Percentiles rank a stretch among this genome's conserved stretches.
These are phyloP conservation scores for Micractinium sp. DNA, from an alignment of 139 green algal genomes.

Conservation along the genomic window DNA sequence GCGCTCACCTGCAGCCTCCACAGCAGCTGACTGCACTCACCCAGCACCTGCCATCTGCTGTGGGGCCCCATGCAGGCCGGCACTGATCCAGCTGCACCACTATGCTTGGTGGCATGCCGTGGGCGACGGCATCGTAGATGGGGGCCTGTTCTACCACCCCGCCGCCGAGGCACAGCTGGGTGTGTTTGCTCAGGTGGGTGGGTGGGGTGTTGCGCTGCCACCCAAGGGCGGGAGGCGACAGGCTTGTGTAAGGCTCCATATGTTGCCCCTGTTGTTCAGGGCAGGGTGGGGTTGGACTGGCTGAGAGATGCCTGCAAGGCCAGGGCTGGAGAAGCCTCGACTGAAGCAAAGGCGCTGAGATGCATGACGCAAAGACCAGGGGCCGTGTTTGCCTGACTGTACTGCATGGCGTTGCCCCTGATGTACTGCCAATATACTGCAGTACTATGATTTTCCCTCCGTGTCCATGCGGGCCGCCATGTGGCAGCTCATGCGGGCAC, in stretches of 20 bases:
- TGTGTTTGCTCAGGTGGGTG: conserved; percentile 18
- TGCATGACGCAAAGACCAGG: too few relatives aligned
- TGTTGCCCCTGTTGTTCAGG: too few relatives aligned
- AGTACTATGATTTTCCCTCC: conserved; percentile 30
- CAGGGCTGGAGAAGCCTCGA: too few relatives aligned
- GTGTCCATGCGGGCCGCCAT: conserved; percentile 18
- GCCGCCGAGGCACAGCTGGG: conserved; percentile 23
- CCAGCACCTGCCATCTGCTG: not conserved
- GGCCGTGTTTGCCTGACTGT: too few relatives aligned
- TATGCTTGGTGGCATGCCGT: conserved; percentile 33
- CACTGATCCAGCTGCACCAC: conserved; percentile 27
- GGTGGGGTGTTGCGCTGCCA: too few relatives aligned
- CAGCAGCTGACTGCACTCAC: not conserved
- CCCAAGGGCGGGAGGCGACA: too few relatives aligned
- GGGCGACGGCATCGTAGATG: not conserved
- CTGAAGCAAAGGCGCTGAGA: too few relatives aligned
- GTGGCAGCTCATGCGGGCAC: conserved; percentile 27
- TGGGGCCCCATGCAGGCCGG: not conserved
- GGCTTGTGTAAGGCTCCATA: too few relatives aligned
- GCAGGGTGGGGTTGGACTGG: too few relatives aligned
- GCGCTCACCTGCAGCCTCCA: not conserved
- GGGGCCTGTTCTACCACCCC: conserved; percentile 24
- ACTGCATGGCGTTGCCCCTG: too few relatives aligned
- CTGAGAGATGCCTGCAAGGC: too few relatives aligned
- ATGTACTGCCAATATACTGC: not conserved